Percentiles rank a stretch among this genome's conserved stretches.
These are phyloP conservation scores for Vigna angularis DNA, from an alignment of 306 rosid species.

Conservation along the genomic window DNA sequence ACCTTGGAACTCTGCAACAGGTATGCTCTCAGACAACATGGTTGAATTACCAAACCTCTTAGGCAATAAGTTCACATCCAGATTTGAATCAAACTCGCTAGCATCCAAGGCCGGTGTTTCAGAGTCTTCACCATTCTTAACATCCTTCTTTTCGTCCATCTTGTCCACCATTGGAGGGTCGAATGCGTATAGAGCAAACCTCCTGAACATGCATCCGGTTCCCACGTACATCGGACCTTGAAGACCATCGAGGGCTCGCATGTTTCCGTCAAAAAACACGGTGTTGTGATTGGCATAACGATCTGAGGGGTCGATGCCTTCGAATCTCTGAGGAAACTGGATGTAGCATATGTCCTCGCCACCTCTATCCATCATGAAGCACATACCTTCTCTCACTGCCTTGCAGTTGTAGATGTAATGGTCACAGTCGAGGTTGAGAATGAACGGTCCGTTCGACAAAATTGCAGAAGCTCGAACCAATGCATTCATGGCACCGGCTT, in stretches of 20 bases:
- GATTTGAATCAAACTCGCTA: not conserved
- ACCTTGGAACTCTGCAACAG: conserved; percentile 6
- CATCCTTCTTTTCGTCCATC: not conserved
- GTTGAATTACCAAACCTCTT: not conserved
- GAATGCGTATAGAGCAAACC: not conserved
- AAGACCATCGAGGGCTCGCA: not conserved
- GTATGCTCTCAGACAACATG: not conserved
- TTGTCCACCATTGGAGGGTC: not conserved
- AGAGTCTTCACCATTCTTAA: not conserved
- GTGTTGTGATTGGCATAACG: not conserved
- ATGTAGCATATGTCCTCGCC: conserved; percentile 13
- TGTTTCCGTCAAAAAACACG: not conserved
- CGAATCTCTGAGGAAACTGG: conserved; percentile 2
- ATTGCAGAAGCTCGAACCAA: not conserved
- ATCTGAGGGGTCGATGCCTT: not conserved
- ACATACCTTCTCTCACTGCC: not conserved
- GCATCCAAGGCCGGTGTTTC: not conserved
- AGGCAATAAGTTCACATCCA: not conserved
- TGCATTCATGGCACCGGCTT: not conserved
- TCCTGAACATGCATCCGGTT: not conserved
- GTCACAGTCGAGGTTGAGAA: not conserved
- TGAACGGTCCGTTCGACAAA: not conserved
- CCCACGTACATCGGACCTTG: conserved; percentile 11
- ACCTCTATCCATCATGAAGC: conserved; percentile 11
- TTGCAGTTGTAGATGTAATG: not conserved